A percentile compares a stretch with the other conserved stretches of the same genome.
Conservation (phyloP, 306 rosid genomes). For the Vachellia collinsii region DNA sequence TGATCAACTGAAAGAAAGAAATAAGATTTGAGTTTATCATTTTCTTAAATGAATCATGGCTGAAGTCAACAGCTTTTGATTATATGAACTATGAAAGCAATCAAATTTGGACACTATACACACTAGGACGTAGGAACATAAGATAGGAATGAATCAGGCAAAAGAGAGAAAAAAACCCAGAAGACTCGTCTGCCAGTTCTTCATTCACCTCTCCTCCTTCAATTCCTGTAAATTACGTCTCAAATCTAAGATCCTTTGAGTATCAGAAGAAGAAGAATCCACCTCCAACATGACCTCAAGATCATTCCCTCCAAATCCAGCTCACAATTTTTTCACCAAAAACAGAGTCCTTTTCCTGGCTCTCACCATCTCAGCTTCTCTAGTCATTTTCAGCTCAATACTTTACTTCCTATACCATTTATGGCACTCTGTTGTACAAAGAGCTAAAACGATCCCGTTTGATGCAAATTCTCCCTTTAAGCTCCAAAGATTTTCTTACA, state of each 20-base stretch:
- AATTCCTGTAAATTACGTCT: conserved; percentile 35
- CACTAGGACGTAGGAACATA: background rate
- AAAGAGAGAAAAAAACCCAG: conserved; percentile 18
- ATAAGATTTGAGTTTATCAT: background rate
- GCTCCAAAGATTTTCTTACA: conserved; percentile 80
- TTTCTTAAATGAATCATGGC: background rate
- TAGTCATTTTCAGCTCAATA: conserved; percentile 69
- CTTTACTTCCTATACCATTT: conserved; percentile 79
- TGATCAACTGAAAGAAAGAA: too few relatives aligned
- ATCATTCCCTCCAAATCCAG: conserved; percentile 57
- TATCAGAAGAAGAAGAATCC: conserved; percentile 36
- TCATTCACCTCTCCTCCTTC: conserved; percentile 36
- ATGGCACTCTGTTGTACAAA: conserved; percentile 69
- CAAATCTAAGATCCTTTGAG: conserved; percentile 13
- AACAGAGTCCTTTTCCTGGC: conserved; percentile 69
- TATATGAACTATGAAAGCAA: conserved; percentile 73
- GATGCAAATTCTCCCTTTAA: conserved; percentile 83
- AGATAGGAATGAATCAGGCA: conserved; percentile 27
- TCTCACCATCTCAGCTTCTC: conserved; percentile 79
- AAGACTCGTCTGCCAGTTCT: conserved; percentile 34
- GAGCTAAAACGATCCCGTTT: conserved; percentile 81
- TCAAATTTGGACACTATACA: conserved; percentile 64
- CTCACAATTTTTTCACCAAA: conserved; percentile 58
- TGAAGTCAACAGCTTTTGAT: conserved; percentile 44
- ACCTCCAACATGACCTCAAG: conserved; percentile 74